phyloP scores from a whole-genome alignment of 306 rosid genomes.

The Cicer yamashitae region DNA sequence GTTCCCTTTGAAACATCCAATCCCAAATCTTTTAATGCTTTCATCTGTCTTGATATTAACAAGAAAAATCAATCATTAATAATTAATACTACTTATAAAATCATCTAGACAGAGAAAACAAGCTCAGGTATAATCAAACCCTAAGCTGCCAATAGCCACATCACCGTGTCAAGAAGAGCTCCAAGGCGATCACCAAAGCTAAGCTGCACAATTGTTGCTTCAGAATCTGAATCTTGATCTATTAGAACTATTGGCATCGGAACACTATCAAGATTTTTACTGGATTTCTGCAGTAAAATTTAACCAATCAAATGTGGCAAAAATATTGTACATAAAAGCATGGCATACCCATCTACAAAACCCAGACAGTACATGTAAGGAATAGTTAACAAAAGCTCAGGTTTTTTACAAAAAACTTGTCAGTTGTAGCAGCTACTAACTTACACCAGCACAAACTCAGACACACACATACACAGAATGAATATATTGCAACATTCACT shows the following conservation, averaged over 20 bases:
- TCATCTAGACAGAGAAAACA: background rate
- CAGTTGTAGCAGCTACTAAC: conserved; percentile 1
- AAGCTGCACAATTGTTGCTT: conserved; percentile 84
- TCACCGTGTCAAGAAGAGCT: conserved; percentile 95
- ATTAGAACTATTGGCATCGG: conserved; percentile 89
- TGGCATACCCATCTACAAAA: conserved; percentile 31
- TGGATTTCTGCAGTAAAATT: conserved; percentile 62
- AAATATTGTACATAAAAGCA: conserved; percentile 22
- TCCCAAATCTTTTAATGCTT: conserved; percentile 85
- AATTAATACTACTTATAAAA: conserved; percentile 24
- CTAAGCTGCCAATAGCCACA: conserved; percentile 44
- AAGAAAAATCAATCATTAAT: conserved; percentile 41
- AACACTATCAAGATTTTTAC: conserved; percentile 55
- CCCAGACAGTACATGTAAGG: background rate
- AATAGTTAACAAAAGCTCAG: conserved; percentile 33
- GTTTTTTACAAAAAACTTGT: conserved; percentile 32
- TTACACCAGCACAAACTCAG: conserved; percentile 19
- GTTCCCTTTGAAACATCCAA: conserved; percentile 93
- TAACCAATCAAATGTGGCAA: conserved; percentile 36
- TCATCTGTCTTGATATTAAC: conserved; percentile 67
- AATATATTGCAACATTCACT: conserved; percentile 23
- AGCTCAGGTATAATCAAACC: no score
- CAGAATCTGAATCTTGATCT: conserved; percentile 85
- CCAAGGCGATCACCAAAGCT: conserved; percentile 99
- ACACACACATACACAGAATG: conserved; percentile 5